A percentile compares a stretch with the other conserved stretches of the same genome.
phyloP scores from a whole-genome alignment of 225 moss, liverwort and hornwort genomes.

The Sphagnum tenellum region DNA sequence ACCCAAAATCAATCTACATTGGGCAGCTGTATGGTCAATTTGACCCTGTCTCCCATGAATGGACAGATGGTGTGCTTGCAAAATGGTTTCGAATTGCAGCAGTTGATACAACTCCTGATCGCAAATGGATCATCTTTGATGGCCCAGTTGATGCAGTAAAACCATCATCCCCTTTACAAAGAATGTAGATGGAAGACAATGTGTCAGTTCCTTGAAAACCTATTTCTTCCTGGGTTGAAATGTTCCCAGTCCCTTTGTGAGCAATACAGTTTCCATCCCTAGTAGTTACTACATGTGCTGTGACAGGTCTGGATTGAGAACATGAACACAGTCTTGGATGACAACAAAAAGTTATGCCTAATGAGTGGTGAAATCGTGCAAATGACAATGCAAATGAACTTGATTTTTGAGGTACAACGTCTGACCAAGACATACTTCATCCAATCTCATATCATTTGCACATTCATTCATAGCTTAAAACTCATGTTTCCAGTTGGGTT shows the following conservation, averaged over 20 bases:
- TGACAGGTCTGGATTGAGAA: conserved; percentile 83
- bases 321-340: conserved; percentile 82
- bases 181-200: conserved; percentile 10
- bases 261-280: neutral
- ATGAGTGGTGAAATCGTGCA: conserved; percentile 77
- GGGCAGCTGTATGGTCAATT: conserved; percentile 79
- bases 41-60: conserved; percentile 70
- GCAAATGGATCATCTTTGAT: conserved; percentile 81
- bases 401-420: conserved; percentile 20
- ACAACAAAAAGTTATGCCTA: conserved; percentile 77
- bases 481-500: too few relatives aligned
- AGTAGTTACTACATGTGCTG: neutral
- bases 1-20: conserved; percentile 85
- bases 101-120: conserved; percentile 45
- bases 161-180: conserved; percentile 7
- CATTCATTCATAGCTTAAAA: too few relatives aligned
- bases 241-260: neutral
- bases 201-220: neutral
- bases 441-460: too few relatives aligned
- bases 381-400: conserved; percentile 37
- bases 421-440: too few relatives aligned
- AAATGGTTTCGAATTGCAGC: conserved; percentile 61
- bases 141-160: conserved; percentile 76
- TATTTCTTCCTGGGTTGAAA: too few relatives aligned
- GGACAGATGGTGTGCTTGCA: conserved; percentile 62